Percentiles rank a stretch among this genome's conserved stretches.
These are phyloP conservation scores for Isabelozyma heimii DNA, from an alignment of 805 yeast species.

Conservation along the genomic window DNA sequence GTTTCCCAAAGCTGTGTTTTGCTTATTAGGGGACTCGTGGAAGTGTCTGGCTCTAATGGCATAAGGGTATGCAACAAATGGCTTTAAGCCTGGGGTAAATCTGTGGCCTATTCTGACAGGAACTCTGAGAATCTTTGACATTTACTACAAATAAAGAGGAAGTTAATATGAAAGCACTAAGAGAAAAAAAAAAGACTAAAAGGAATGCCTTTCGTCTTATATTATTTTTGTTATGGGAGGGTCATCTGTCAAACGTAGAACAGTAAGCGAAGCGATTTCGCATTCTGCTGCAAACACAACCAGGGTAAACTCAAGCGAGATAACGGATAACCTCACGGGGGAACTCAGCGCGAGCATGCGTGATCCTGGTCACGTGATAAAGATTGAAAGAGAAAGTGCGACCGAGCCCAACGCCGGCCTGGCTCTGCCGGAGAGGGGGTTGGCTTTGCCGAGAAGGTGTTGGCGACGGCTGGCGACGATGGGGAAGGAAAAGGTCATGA, in stretches of 20 bases:
- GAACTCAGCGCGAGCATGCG: neutral
- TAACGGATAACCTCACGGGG: neutral
- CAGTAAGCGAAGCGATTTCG: neutral
- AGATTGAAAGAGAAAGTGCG: neutral
- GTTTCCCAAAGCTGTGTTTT: conserved; percentile 12
- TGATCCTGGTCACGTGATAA: neutral
- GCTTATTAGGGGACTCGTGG: conserved; percentile 21
- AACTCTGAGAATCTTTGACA: neutral
- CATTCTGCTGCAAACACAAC: neutral
- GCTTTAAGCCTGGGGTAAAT: neutral
- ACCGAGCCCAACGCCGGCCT: neutral
- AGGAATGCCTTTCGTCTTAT: no score
- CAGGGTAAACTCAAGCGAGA: neutral
- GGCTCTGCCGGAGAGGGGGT: neutral
- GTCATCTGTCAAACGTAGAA: neutral
- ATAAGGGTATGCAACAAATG: neutral
- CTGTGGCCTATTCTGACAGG: neutral
- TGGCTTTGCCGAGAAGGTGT: neutral
- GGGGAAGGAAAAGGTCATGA: neutral
- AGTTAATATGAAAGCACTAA: neutral
- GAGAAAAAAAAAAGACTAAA: neutral
- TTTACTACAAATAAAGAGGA: no score
- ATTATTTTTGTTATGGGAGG: neutral
- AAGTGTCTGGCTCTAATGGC: conserved; percentile 7
- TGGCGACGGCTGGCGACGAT: neutral